Base-by-base conservation (phyloP, 2,329 filamentous ascomycete species). In the Fusarium sp. region DNA sequence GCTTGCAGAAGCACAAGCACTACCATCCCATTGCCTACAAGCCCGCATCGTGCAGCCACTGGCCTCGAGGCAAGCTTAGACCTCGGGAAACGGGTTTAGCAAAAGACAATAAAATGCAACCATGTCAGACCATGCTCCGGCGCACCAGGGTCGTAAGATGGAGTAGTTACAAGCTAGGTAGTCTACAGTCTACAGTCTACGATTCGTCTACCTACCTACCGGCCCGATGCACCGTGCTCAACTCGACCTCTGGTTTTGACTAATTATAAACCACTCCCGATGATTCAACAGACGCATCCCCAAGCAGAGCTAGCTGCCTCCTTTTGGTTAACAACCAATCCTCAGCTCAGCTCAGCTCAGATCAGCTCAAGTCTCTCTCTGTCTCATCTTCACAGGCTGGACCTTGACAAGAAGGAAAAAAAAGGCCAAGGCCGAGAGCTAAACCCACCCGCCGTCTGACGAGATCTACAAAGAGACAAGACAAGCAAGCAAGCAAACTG, bases 151-250 rank as follows among this genome's bases (percentile, higher is more conserved):
- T 76, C 72, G 72, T 76, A 65, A 70, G 73, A 72, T 72, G 74
- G 53, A 51, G 46, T 49, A 51, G 59, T 42, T 63, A 29, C 53
- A 57, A 53, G 49, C 49, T 53, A 49, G 44, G 44, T 27, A 35
- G 44, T 49, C 44, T 5, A 27, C 12, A 27, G 24, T 51, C 46
- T 36, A 57, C 59, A 66, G 68, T 56, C 67, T 70, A 62, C 64
- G 66, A 77, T 77, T 71, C 66, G 74, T 67, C 69, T 75, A 66
- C 66, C 75, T 35, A 35, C 33, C 33, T 35, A 35, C 33, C 33
- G 76, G 76, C 73, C 76, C 76, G 76, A 75, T 78, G 76, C 75
- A 75, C 75, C 75, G 74, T 75, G 74, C 75, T 78, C 66, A 64
- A 51, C 59, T 70, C 42, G 61, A 75, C 46, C 51, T 51, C 22